Percentiles rank a stretch among this genome's conserved stretches.
Evolutionary conservation across 768 basidiomycete species (phyloP).

Genomic region (Suillus tomentosus): DNA sequence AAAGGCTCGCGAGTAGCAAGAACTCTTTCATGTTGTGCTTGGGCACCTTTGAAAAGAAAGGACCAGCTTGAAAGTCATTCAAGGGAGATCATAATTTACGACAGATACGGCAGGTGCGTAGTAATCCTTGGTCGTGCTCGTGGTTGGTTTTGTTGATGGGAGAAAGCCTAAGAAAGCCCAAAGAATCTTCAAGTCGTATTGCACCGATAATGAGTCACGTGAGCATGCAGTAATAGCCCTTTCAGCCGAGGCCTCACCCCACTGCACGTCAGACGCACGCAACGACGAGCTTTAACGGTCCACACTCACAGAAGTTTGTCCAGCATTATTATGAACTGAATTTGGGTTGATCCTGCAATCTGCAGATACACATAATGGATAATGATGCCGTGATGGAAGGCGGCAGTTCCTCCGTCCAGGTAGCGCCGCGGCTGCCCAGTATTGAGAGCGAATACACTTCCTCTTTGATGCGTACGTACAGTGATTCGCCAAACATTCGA

Average conservation of each 20-base stretch:
- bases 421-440: slow-evolving; percentile 12
- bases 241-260: background rate
- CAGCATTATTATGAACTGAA: background rate
- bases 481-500: slow-evolving; percentile 1
- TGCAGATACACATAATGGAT: slow-evolving; percentile 37
- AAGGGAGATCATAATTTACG: too few species aligned
- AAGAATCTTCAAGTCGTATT: background rate
- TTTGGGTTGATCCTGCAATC: background rate
- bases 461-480: slow-evolving; percentile 8
- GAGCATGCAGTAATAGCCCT: background rate
- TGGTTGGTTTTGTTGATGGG: background rate
- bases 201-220: slow-evolving; percentile 2
- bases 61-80: background rate
- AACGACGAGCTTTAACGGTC: slow-evolving; percentile 1
- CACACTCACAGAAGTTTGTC: background rate
- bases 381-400: slow-evolving; percentile 32
- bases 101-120: background rate
- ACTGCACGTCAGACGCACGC: slow-evolving; percentile 3
- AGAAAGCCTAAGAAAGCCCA: background rate
- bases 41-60: slow-evolving; percentile 2
- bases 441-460: slow-evolving; percentile 4
- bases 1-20: background rate
- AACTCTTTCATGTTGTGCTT: background rate
- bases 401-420: slow-evolving; percentile 24
- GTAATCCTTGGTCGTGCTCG: background rate